phyloP scores from a whole-genome alignment of 78 protist genomes.

The Corallochytrium limacisporum region DNA sequence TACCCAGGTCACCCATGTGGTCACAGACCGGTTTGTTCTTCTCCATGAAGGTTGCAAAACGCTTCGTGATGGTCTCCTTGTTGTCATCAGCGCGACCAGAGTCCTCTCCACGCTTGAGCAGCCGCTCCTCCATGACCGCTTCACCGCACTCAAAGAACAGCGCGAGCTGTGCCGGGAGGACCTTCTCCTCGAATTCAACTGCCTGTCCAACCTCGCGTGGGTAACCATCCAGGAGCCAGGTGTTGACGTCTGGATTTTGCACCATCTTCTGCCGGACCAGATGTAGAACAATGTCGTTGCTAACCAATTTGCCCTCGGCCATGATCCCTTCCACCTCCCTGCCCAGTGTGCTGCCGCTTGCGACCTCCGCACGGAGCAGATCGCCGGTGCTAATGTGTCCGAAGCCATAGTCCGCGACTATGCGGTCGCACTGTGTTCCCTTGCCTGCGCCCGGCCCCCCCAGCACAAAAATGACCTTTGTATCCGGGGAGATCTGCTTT shows the following conservation, averaged over 20 bases:
- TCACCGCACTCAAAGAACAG: slow-evolving; percentile 2
- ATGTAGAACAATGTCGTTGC: not conserved
- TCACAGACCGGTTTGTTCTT: too few species aligned
- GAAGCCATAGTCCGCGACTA: slow-evolving; percentile 26
- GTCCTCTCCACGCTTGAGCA: slow-evolving; percentile 5
- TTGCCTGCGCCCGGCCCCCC: slow-evolving; percentile 18
- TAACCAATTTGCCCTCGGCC: not conserved
- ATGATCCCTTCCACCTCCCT: not conserved
- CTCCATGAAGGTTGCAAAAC: too few species aligned
- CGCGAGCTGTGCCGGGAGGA: not conserved
- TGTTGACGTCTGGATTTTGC: too few species aligned
- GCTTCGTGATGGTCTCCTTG: not conserved
- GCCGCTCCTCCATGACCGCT: not conserved
- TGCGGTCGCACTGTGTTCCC: slow-evolving; percentile 42
- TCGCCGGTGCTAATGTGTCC: slow-evolving; percentile 39
- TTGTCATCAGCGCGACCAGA: not conserved
- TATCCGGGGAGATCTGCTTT: too few species aligned
- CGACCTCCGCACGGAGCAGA: slow-evolving; percentile 14
- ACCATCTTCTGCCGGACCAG: too few species aligned
- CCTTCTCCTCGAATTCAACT: not conserved
- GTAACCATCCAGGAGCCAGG: slow-evolving; percentile 41
- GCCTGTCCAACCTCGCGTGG: slow-evolving; percentile 29
- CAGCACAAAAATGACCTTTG: not conserved
- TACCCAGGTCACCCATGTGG: too few species aligned
- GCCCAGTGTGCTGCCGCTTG: not conserved